Evolutionary conservation across 306 rosid species (phyloP).

Genomic region (Dalbergia oliveri): DNA sequence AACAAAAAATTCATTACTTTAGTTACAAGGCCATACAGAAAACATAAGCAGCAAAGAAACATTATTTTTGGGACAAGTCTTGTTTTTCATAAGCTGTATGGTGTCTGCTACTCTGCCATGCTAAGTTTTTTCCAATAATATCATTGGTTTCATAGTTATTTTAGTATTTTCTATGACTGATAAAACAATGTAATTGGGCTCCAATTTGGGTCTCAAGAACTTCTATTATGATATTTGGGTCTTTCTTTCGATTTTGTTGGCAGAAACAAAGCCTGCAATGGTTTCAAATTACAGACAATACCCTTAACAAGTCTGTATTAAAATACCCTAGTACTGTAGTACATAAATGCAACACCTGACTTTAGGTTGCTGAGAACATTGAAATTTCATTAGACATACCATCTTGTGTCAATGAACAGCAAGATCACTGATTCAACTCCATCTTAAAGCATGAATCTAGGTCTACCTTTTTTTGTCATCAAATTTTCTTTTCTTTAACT

Average conservation of each 20-base stretch:
- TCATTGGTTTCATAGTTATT: constrained; percentile 32
- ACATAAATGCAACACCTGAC: constrained; percentile 4
- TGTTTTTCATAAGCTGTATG: neutral
- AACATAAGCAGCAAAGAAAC: constrained; percentile 11
- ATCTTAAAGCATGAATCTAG: constrained; percentile 11
- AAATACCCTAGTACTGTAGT: neutral
- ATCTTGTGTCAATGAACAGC: neutral
- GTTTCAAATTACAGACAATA: neutral
- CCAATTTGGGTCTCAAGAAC: constrained; percentile 10
- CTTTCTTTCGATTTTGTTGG: neutral
- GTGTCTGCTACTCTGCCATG: constrained; percentile 26
- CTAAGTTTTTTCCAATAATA: constrained; percentile 18
- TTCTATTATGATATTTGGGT: constrained; percentile 13
- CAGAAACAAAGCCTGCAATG: neutral
- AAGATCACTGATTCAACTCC: neutral
- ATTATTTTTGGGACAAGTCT: constrained; percentile 11
- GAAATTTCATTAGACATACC: neutral
- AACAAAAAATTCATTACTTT: neutral
- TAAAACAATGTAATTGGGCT: neutral
- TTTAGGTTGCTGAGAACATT: neutral
- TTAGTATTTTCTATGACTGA: neutral
- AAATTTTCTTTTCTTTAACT: neutral
- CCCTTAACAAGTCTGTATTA: neutral
- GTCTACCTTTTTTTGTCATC: neutral
- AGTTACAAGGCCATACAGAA: neutral